phyloP scores from a whole-genome alignment of 2,329 filamentous ascomycete genomes.

The Hawksworthiomyces lignivorus region DNA sequence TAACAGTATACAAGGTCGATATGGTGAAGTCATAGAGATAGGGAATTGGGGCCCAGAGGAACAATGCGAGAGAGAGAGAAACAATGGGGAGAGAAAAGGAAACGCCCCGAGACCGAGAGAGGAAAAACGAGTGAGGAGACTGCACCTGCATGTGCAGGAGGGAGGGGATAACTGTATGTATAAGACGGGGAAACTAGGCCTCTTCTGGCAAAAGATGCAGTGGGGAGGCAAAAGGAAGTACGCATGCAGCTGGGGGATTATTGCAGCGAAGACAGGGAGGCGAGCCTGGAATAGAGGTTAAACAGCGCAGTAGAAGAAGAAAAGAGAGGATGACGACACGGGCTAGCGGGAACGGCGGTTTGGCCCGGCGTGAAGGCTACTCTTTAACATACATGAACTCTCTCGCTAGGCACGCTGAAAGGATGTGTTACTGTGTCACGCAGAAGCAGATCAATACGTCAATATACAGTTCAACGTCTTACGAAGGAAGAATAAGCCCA shows the following conservation, averaged over 20 bases:
- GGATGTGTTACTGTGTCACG: too few species aligned
- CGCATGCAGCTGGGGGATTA: too few species aligned
- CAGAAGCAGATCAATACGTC: too few species aligned
- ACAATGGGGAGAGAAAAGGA: slow-evolving; percentile 1
- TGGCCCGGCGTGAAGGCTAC: slow-evolving; percentile 11
- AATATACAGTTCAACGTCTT: too few species aligned
- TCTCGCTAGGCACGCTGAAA: too few species aligned
- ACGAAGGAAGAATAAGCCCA: too few species aligned
- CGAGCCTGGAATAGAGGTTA: not conserved
- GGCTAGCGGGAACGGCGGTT: slow-evolving; percentile 10
- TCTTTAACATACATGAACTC: too few species aligned
- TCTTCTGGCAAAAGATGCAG: not conserved
- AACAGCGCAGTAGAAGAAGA: not conserved
- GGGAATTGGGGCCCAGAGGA: not conserved
- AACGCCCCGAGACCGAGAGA: not conserved
- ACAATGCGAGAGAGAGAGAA: not conserved
- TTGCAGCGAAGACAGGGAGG: too few species aligned
- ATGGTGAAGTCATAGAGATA: not conserved
- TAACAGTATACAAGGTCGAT: not conserved
- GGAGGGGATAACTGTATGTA: slow-evolving; percentile 1
- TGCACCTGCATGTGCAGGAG: not conserved
- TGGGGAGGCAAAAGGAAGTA: slow-evolving; percentile 10
- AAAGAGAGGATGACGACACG: slow-evolving; percentile 4
- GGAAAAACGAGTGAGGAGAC: not conserved
- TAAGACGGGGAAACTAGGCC: slow-evolving; percentile 2